Base-by-base conservation (phyloP, 108 stramenopile genomes). In the Nitzschia putrida region DNA sequence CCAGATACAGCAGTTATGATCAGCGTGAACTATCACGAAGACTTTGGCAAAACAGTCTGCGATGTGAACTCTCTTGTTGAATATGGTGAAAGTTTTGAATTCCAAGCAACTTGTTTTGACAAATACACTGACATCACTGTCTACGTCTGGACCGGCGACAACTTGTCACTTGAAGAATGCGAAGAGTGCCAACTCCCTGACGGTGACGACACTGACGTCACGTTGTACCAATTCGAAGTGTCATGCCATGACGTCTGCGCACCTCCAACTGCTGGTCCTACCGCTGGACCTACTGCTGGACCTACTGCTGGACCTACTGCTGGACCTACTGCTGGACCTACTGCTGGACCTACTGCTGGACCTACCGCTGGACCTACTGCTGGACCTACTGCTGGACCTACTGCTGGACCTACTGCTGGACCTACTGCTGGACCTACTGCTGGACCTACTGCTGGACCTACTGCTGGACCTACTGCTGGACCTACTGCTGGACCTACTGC, bases 201-300 rank as follows among this genome's bases (percentile, higher is more conserved):
- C 16, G 24, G 29, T 52, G 71, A 72, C 39, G 71, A 64, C 18
- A 53, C 42, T 9, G 34, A 63, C 55, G 41, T 64, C 3, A 42
- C 57, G 24, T 60, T 50, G 40, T 72, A 64, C 39, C 51, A 72
- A 29, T 72, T 72, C 38, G 71, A 72, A 50, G 50, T 71, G 43
- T 40, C 59, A 8, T 60, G 59, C 29, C 13, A 60, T 9, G 14
- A 16, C 10, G 34, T 54, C 21, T 54, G 53, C 21, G 53, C 16
- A 18, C 53, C 53, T n/a, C n/a, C n/a, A n/a, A n/a, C n/a, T n/a
- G n/a, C n/a, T n/a, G n/a, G n/a, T n/a, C n/a, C n/a, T n/a, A n/a
- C n/a, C n/a, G n/a, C n/a, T n/a, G n/a, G n/a, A n/a, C n/a, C n/a
- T n/a, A n/a, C n/a, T n/a, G n/a, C n/a, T n/a, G n/a, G n/a, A n/a